These are phyloP conservation scores for Neostapfia colusana DNA, from an alignment of 176 grass and related monocot species.

Conservation along the genomic window DNA sequence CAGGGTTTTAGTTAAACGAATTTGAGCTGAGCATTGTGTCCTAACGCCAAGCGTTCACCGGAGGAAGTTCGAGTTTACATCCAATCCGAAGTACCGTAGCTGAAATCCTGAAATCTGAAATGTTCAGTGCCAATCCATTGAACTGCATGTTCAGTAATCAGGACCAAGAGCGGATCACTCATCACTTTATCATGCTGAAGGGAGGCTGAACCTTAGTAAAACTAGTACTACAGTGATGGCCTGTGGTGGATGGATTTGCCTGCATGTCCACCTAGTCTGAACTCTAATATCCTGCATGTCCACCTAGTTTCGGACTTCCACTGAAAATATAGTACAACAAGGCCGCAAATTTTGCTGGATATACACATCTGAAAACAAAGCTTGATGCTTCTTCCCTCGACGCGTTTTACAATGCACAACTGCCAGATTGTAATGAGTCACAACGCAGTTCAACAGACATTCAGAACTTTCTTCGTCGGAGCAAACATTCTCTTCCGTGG, in stretches of 20 bases:
- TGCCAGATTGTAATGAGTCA: background rate
- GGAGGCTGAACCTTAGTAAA: background rate
- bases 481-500: no score
- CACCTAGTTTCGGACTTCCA: no score
- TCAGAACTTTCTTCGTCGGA: background rate
- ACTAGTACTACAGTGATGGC: background rate
- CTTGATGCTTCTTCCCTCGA: background rate
- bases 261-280: no score
- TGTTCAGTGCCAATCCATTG: background rate
- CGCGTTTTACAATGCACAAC: background rate
- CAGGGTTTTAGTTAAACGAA: no score
- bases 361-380: no score
- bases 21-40: no score
- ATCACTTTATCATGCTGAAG: background rate
- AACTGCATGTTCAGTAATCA: no score
- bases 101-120: background rate
- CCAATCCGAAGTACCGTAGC: background rate
- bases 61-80: background rate
- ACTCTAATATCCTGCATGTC: no score
- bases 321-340: no score
- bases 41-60: no score
- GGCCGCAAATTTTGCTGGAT: no score
- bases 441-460: background rate
- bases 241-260: background rate
- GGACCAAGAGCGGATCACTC: no score